Evolutionary conservation across 345 rosid species (phyloP).

Genomic region (Lepidium sativum): DNA sequence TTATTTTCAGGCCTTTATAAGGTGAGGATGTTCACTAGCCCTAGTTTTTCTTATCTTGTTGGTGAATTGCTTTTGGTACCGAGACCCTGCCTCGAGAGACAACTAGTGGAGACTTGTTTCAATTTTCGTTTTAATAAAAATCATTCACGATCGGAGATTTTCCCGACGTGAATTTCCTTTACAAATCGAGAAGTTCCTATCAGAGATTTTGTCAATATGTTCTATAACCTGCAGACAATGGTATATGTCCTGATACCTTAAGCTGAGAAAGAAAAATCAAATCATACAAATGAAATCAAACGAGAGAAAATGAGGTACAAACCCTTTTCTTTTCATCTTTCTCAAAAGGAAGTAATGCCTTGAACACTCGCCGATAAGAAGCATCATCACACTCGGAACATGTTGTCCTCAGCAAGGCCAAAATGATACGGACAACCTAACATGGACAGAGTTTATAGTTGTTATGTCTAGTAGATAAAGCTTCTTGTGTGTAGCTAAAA

Average conservation of each 20-base stretch:
- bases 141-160: too few relatives aligned
- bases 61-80: too few relatives aligned
- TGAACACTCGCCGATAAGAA: constrained; percentile 75
- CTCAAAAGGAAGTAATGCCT: constrained; percentile 76
- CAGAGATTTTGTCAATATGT: constrained; percentile 80
- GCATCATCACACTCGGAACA: constrained; percentile 68
- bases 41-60: too few relatives aligned
- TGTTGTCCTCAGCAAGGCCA: constrained; percentile 78
- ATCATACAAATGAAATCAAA: neutral
- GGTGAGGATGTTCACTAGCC: too few relatives aligned
- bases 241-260: neutral
- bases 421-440: constrained; percentile 69
- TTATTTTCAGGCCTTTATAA: too few relatives aligned
- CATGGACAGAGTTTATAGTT: neutral
- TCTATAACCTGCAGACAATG: constrained; percentile 44
- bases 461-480: neutral
- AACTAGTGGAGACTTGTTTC: too few relatives aligned
- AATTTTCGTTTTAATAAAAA: too few relatives aligned
- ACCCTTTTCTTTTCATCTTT: constrained; percentile 88
- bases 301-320: neutral
- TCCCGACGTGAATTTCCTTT: too few relatives aligned
- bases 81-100: too few relatives aligned
- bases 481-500: neutral
- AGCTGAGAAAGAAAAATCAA: neutral
- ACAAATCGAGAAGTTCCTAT: too few relatives aligned